A percentile compares a stretch with the other conserved stretches of the same genome.
These are phyloP conservation scores for Ananas comosus DNA, from an alignment of 176 grass and related monocot genomes.

Conservation along the genomic window DNA sequence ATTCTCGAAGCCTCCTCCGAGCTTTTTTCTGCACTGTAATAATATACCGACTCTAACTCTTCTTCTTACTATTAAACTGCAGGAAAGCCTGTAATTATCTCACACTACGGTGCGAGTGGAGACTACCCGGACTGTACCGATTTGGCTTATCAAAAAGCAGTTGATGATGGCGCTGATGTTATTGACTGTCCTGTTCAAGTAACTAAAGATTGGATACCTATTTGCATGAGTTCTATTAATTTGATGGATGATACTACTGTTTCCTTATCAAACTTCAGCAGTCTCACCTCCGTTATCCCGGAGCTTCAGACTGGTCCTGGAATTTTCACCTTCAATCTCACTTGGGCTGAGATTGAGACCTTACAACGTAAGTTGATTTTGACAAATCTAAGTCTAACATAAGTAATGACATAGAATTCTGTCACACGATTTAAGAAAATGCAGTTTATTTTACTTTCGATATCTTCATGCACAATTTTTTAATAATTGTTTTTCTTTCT, in stretches of 20 bases:
- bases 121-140: slow-evolving; percentile 89
- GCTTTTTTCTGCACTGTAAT: not conserved
- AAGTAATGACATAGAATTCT: too few relatives aligned
- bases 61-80: slow-evolving; percentile 9
- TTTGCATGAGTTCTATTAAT: slow-evolving; percentile 72
- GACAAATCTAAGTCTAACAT: too few relatives aligned
- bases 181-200: slow-evolving; percentile 90
- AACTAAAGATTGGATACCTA: slow-evolving; percentile 55
- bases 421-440: not conserved
- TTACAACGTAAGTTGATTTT: slow-evolving; percentile 54
- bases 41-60: not conserved
- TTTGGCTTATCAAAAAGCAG: slow-evolving; percentile 78
- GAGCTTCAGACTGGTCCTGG: slow-evolving; percentile 50
- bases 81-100: slow-evolving; percentile 79
- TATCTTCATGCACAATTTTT: not conserved
- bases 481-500: slow-evolving; percentile 20
- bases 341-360: slow-evolving; percentile 74
- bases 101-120: slow-evolving; percentile 89
- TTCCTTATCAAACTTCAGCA: slow-evolving; percentile 40
- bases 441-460: not conserved
- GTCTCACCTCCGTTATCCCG: slow-evolving; percentile 30
- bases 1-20: not conserved
- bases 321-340: slow-evolving; percentile 84
- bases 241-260: slow-evolving; percentile 68
- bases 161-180: slow-evolving; percentile 69